Base-by-base conservation (phyloP, 768 basidiomycete species). In the Tulasnella sp. region DNA sequence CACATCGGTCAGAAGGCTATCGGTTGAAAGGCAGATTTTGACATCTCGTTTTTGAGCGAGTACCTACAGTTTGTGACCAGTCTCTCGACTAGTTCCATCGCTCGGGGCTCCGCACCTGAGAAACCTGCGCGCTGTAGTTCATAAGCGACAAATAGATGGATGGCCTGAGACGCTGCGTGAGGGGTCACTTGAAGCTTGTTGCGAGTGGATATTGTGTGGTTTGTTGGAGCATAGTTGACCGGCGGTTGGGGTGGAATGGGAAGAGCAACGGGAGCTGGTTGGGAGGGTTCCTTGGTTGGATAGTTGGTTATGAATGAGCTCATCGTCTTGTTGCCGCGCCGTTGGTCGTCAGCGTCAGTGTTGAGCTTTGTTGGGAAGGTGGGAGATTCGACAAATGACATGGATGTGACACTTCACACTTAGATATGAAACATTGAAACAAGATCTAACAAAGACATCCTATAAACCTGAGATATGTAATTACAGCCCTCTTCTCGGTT, bases 181-280 rank as follows among this genome's bases (percentile, higher is more conserved):
- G 45, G 23, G 11, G 58, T 59, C 9, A 59, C 27, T 38, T 59
- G 58, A 15, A 59, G 50, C 32, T 59, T 59, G 58, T 59, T 56
- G 42, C 43, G 34, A 38, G 34, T 50, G n/a, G 41, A 27, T 4
- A 42, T 42, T 32, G 47, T 38, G 21, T 59, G 58, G 34, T 19
- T 27, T 8, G 58, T 32, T 30, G 58, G 24, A 2, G 50, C 58
- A 32, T 59, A 59, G 47, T 50, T 59, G n/a, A 59, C 11, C 1
- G 58, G 47, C n/a, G 58, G 30, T 51, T 17, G 32, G 34, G 58
- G 48, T 32, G 29, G 10, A 11, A 42, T 10, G 29, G 58, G 58
- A n/a, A n/a, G 8, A n/a, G 53, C 17, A 24, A 29, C 17, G 8
- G 10, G 9, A 44, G 55, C 2, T 43, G 34, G 55, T 7, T 38